Evolutionary conservation across 352 stramenopile species (phyloP).

Genomic region (Globisporangium paroecandrum): DNA sequence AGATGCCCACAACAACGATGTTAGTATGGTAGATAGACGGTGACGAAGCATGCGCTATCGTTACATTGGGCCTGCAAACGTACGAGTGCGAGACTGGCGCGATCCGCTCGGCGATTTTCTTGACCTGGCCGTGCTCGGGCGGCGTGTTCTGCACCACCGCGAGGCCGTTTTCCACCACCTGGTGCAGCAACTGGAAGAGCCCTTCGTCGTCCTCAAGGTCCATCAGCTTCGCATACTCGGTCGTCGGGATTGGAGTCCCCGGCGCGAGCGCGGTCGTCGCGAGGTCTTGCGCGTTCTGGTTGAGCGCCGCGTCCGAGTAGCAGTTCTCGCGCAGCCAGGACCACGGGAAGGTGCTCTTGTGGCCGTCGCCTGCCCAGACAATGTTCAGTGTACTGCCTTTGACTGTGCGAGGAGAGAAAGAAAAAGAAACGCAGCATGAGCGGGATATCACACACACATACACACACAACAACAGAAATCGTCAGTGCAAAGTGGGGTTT

Average conservation of each 20-base stretch:
- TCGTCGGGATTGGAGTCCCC: slow-evolving; percentile 45
- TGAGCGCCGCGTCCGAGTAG: slow-evolving; percentile 55
- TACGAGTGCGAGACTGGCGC: slow-evolving; percentile 80
- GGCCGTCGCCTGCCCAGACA: slow-evolving; percentile 55
- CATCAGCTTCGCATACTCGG: slow-evolving; percentile 70
- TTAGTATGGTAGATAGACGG: neutral
- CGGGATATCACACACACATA: neutral
- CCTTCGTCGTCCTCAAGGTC: slow-evolving; percentile 48
- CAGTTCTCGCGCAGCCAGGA: slow-evolving; percentile 77
- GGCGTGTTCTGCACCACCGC: slow-evolving; percentile 76
- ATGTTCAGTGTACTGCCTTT: slow-evolving; percentile 69
- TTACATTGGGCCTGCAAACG: neutral
- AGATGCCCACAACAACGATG: neutral
- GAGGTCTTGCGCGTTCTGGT: slow-evolving; percentile 48
- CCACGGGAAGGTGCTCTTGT: slow-evolving; percentile 68
- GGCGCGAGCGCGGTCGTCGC: slow-evolving; percentile 40
- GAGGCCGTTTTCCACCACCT: slow-evolving; percentile 67
- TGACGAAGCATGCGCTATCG: neutral
- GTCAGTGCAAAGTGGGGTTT: neutral
- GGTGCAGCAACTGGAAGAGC: slow-evolving; percentile 61
- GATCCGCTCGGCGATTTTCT: slow-evolving; percentile 74
- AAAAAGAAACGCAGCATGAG: slow-evolving; percentile 1
- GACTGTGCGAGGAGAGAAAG: slow-evolving; percentile 26
- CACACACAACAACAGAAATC: neutral
- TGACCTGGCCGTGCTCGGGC: slow-evolving; percentile 48